These are phyloP conservation scores for Paramyrothecium sp. DNA, from an alignment of 2,329 filamentous ascomycete species.

Conservation along the genomic window DNA sequence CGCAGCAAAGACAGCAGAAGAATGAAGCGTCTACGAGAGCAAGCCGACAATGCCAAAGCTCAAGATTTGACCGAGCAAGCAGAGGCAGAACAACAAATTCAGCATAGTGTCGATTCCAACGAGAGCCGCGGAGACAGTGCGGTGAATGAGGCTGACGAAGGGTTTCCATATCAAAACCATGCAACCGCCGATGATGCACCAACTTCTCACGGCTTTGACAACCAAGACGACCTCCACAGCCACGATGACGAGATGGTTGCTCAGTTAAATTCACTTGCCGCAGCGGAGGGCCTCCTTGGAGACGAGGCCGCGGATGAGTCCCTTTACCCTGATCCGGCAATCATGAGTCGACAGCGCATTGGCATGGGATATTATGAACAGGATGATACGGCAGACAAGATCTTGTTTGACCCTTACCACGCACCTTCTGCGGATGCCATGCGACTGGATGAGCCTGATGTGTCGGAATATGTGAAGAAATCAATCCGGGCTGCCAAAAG, in stretches of 20 bases:
- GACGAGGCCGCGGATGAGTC: constrained; percentile 27
- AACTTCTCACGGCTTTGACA: background rate
- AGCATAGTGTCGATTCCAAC: constrained; percentile 7
- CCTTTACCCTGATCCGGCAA: constrained; percentile 49
- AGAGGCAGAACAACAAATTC: constrained; percentile 19
- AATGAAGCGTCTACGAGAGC: constrained; percentile 55
- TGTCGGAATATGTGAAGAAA: constrained; percentile 55
- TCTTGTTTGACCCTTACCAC: constrained; percentile 59
- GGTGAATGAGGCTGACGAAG: constrained; percentile 4
- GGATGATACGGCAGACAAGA: constrained; percentile 55
- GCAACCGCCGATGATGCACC: background rate
- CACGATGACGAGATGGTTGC: constrained; percentile 9
- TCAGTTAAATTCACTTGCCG: constrained; percentile 4
- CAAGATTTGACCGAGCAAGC: constrained; percentile 37
- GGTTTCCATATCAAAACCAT: constrained; percentile 25
- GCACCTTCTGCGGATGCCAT: constrained; percentile 46
- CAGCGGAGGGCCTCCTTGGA: constrained; percentile 15
- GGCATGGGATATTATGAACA: constrained; percentile 63
- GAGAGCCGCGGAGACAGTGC: constrained; percentile 2
- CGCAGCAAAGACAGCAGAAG: constrained; percentile 56
- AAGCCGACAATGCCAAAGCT: constrained; percentile 57
- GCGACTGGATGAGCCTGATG: constrained; percentile 40
- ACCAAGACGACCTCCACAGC: background rate
- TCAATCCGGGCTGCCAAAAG: constrained; percentile 52
- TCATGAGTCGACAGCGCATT: constrained; percentile 46